These are phyloP conservation scores for Pythium myriotylum DNA, from an alignment of 352 stramenopile species.

Conservation along the genomic window DNA sequence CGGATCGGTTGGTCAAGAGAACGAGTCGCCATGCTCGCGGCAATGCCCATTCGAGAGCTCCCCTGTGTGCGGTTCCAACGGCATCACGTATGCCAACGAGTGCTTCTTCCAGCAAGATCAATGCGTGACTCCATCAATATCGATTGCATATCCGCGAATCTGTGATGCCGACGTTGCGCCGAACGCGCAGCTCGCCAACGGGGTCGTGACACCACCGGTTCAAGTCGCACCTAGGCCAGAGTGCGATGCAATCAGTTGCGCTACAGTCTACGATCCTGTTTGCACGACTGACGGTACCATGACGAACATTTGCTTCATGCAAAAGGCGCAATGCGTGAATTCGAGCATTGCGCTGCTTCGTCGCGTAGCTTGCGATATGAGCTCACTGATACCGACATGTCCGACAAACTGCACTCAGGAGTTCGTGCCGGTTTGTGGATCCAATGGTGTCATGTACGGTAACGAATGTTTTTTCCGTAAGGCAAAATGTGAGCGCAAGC, in stretches of 20 bases:
- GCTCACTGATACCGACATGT: slow-evolving; percentile 29
- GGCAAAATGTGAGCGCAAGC: slow-evolving; percentile 41
- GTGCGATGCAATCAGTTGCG: slow-evolving; percentile 39
- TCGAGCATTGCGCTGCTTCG: slow-evolving; percentile 24
- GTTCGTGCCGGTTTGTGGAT: slow-evolving; percentile 50
- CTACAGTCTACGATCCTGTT: slow-evolving; percentile 46
- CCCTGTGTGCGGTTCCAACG: slow-evolving; percentile 51
- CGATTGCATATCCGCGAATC: slow-evolving; percentile 25
- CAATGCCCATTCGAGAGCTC: slow-evolving; percentile 41
- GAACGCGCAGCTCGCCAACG: slow-evolving; percentile 37
- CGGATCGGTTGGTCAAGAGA: background rate
- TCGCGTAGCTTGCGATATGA: slow-evolving; percentile 30
- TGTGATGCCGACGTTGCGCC: slow-evolving; percentile 34
- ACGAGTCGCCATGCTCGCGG: slow-evolving; percentile 28
- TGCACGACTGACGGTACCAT: slow-evolving; percentile 53
- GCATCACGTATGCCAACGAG: slow-evolving; percentile 48
- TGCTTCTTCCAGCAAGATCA: slow-evolving; percentile 58
- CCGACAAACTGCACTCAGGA: slow-evolving; percentile 39
- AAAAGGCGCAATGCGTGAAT: slow-evolving; percentile 36
- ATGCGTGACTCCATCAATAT: slow-evolving; percentile 32
- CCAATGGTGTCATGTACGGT: slow-evolving; percentile 50
- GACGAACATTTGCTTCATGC: slow-evolving; percentile 46
- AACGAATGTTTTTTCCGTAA: slow-evolving; percentile 62
- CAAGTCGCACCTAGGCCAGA: background rate
- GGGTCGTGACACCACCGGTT: background rate